These are phyloP conservation scores for Wickerhamomyces rabaulensis DNA, from an alignment of 805 yeast genomes.

Conservation along the genomic window DNA sequence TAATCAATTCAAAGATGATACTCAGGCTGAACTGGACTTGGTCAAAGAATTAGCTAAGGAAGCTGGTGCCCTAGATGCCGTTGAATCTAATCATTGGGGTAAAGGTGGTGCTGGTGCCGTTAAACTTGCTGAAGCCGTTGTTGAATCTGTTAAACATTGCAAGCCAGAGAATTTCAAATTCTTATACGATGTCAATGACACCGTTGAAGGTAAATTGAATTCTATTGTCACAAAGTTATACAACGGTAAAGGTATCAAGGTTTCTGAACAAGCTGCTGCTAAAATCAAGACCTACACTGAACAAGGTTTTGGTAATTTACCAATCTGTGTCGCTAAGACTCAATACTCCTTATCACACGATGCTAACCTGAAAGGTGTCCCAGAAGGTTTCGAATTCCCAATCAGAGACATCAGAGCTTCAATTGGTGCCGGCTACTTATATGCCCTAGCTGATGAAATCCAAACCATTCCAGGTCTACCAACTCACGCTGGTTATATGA, in stretches of 20 bases:
- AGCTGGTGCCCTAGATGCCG: constrained; percentile 79
- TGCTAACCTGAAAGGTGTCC: constrained; percentile 78
- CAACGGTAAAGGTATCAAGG: constrained; percentile 70
- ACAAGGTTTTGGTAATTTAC: constrained; percentile 74
- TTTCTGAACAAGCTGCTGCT: constrained; percentile 62
- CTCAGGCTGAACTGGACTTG: constrained; percentile 61
- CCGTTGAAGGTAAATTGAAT: constrained; percentile 63
- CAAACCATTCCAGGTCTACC: constrained; percentile 86
- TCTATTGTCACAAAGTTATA: constrained; percentile 72
- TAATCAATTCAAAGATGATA: constrained; percentile 71
- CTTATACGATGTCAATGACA: constrained; percentile 56
- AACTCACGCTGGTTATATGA: constrained; percentile 83
- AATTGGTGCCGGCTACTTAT: constrained; percentile 80
- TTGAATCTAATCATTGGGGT: constrained; percentile 82
- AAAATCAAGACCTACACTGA: constrained; percentile 65
- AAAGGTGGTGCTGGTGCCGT: constrained; percentile 82
- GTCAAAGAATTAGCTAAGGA: constrained; percentile 61
- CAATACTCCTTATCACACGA: constrained; percentile 83
- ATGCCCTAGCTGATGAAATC: constrained; percentile 81
- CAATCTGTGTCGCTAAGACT: constrained; percentile 82
- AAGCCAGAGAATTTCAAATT: constrained; percentile 39
- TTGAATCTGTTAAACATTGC: constrained; percentile 49
- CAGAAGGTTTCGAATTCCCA: constrained; percentile 74
- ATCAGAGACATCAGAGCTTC: constrained; percentile 75
- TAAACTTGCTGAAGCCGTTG: constrained; percentile 66